These are phyloP conservation scores for Auricularia sp. DNA, from an alignment of 768 basidiomycete species.

Conservation along the genomic window DNA sequence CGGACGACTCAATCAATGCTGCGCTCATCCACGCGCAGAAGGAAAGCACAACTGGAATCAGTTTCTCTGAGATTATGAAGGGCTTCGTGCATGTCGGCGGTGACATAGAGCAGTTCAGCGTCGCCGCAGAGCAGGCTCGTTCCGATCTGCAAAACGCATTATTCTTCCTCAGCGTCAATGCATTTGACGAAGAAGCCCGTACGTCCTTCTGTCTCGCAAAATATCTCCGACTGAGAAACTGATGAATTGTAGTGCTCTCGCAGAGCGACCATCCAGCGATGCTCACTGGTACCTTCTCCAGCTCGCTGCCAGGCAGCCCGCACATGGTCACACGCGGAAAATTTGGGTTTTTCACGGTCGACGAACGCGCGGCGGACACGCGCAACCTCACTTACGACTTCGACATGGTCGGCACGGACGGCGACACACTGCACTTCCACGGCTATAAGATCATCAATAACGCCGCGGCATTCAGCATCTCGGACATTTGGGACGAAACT, in stretches of 20 bases:
- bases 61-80: slow-evolving; percentile 2
- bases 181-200: slow-evolving; percentile 3
- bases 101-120: not conserved
- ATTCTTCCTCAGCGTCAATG: slow-evolving; percentile 2
- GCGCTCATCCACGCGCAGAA: not conserved
- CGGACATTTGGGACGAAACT: not conserved
- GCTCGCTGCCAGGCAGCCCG: not conserved
- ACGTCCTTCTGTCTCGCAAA: not conserved
- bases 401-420: slow-evolving; percentile 1
- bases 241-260: not conserved
- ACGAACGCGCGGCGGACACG: not conserved
- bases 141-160: not conserved
- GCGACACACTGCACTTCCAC: not conserved
- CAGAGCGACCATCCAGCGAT: slow-evolving; percentile 1
- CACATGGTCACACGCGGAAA: not conserved
- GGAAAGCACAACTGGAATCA: not conserved
- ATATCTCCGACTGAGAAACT: not conserved
- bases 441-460: slow-evolving; percentile 4
- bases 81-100: not conserved
- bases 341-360: slow-evolving; percentile 4
- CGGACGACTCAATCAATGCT: not conserved
- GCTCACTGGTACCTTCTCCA: not conserved
- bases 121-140: not conserved
- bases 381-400: slow-evolving; percentile 4
- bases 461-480: not conserved